Base-by-base conservation (phyloP, 2,329 filamentous ascomycete species). In the Pseudogymnoascus sp. region DNA sequence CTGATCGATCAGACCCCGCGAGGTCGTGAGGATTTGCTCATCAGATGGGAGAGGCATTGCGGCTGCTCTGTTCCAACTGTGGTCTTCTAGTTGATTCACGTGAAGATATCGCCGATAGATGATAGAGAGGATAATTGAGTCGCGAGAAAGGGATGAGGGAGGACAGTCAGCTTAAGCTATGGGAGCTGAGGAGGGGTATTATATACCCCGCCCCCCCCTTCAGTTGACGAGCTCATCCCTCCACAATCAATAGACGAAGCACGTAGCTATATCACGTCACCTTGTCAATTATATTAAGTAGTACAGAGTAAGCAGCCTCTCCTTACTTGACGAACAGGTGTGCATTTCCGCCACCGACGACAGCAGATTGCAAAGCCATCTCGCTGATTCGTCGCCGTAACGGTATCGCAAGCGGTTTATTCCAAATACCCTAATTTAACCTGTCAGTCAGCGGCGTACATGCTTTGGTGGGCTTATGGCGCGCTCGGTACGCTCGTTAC, bases 11-110 rank as follows among this genome's bases (percentile, higher is more conserved):
- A 79, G 63, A 9, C 67, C 71, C 16, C 68, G 63, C 45, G 73
- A 72, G n/a, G 76, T 76, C 62, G 74, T 71, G 62, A 76, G 72
- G 23, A 75, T 67, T 59, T 72, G 66, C 23, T 71, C 74, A 69
- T 76, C 77, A 66, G 67, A 73, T 65, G 72, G 78, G 67, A 76
- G 79, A 77, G 73, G 80, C 79, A 77, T 81, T 68, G 49, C 72
- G 19, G 49, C 23, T 30, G n/a, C 25, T 52, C 7, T 52, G 19
- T 30, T 25, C 6, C 22, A 28, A 49, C 12, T 49, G 12, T 23
- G 11, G 3, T 25, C 3, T 14, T n/a, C 19, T 28, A 5, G 6
- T n/a, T 14, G 42, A 14, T 49, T n/a, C 42, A 25, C 22, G 22
- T 23, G 11, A 23, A 25, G 11, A 22, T 42, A 19, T 42, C 25